Conservation (phyloP, 2,329 filamentous ascomycete genomes). For the Xylaria sp. region DNA sequence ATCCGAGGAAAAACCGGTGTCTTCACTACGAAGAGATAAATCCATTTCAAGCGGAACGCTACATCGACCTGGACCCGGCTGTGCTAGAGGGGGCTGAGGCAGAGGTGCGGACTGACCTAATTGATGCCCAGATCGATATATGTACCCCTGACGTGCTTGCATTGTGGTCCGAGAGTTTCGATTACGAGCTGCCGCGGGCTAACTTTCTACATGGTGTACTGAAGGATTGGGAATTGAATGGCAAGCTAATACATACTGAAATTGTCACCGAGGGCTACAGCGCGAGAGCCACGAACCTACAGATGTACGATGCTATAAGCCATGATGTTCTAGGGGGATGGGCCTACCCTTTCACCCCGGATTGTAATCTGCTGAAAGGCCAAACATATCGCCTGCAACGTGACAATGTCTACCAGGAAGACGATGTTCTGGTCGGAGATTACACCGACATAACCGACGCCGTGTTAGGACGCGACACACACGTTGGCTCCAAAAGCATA, state of each 20-base stretch:
- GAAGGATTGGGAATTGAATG: constrained; percentile 96
- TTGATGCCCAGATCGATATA: constrained; percentile 95
- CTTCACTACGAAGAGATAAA: constrained; percentile 94
- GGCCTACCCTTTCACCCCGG: constrained; percentile 87
- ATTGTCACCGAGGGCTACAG: constrained; percentile 84
- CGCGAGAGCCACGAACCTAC: constrained; percentile 82
- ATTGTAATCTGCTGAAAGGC: constrained; percentile 80
- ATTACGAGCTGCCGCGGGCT: constrained; percentile 87
- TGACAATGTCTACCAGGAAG: constrained; percentile 77
- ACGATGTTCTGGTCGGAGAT: constrained; percentile 74
- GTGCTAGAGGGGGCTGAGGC: constrained; percentile 77
- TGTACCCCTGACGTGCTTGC: constrained; percentile 95
- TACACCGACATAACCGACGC: constrained; percentile 74
- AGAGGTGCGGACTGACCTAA: constrained; percentile 83
- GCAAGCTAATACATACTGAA: constrained; percentile 94
- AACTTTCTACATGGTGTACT: constrained; percentile 92
- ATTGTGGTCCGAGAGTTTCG: constrained; percentile 96
- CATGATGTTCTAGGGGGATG: constrained; percentile 85
- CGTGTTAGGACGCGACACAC: constrained; percentile 77
- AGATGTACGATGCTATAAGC: constrained; percentile 87
- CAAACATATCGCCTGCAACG: constrained; percentile 77
- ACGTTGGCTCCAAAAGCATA: constrained; percentile 72
- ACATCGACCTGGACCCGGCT: constrained; percentile 76
- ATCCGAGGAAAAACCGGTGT: constrained; percentile 78
- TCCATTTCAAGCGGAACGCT: constrained; percentile 67